These are phyloP conservation scores for Colletotrichum agaves DNA, from an alignment of 2,329 filamentous ascomycete genomes.

Conservation along the genomic window DNA sequence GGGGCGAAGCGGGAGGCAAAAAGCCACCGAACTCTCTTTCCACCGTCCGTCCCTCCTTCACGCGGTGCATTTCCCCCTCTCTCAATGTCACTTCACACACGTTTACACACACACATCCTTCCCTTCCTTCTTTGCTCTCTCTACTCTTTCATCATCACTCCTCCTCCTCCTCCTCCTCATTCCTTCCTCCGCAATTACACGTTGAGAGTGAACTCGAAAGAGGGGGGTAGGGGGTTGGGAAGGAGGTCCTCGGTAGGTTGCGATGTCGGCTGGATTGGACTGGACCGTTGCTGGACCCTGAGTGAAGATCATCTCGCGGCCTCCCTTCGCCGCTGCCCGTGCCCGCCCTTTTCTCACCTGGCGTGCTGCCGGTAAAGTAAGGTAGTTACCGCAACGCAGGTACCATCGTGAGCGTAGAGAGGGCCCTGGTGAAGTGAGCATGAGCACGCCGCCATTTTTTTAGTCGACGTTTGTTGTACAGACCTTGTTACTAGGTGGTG, in stretches of 20 bases:
- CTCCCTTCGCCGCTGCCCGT: too few species aligned
- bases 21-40: slow-evolving; percentile 23
- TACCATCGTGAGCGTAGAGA: background rate
- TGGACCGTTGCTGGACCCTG: background rate
- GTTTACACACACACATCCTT: background rate
- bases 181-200: slow-evolving; percentile 14
- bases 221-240: too few species aligned
- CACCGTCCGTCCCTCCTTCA: slow-evolving; percentile 4
- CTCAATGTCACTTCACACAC: background rate
- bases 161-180: too few species aligned
- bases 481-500: background rate
- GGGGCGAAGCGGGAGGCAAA: slow-evolving; percentile 28
- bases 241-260: background rate
- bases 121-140: background rate
- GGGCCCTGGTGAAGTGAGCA: background rate
- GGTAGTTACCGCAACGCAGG: background rate
- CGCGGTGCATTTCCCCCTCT: background rate
- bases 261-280: background rate
- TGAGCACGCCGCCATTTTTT: background rate
- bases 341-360: background rate
- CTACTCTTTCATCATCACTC: too few species aligned
- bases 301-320: background rate
- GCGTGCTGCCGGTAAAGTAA: background rate
- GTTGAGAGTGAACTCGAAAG: background rate
- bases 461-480: background rate